Evolutionary conservation across 108 stramenopile genomes (phyloP), one percentile per base, ranked within the genome.

Genomic region (Skeletonema menzelii): DNA sequence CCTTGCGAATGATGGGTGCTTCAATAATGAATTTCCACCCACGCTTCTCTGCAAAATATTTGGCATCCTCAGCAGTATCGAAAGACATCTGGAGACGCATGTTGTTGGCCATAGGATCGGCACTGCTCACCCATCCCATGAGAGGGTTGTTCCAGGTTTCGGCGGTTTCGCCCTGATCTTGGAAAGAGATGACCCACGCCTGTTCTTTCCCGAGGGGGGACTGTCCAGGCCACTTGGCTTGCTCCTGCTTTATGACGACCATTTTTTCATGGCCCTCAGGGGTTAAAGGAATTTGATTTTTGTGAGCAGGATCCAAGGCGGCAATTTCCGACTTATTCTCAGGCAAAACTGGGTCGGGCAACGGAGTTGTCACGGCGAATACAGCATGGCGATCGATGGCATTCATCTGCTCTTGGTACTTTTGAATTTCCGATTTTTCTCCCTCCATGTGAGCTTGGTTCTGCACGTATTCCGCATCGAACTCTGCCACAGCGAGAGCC

Each of bases 121-220:
- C 89, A 17, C 88, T 87, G 56, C 85, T 86, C 34, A 88, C 93
- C 96, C 97, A 99, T 27, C 96, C 96, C 98, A 98, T 98, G 67
- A 99, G 90, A 20, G 96, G 91, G 77, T 99, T 99, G 38, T 76
- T 82, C 90, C 91, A 95, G 47, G 82, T 89, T 56, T 91, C 86
- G 7, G 79, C 84, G 12, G 77, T 79, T 15, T 84, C 87, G 12
- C 89, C 91, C 67, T 83, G 78, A 60, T 93, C 90, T 59, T 87
- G 78, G 71, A 93, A 94, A 56, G 79, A 85, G 37, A 96, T 91
- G 56, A 88, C 73, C 95, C 95, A 96, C 58, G 67, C 46, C 44
- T 82, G 67, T 63, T 91, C 90, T 15, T 73, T 73, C 27, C 76
- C 73, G 20, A 83, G 63, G 10, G 92, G 86, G 19, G 85, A 55